A percentile compares a stretch with the other conserved stretches of the same genome.
Evolutionary conservation across 371 early-diverging fungal species (phyloP).

Genomic region (Apophysomyces elegans): DNA sequence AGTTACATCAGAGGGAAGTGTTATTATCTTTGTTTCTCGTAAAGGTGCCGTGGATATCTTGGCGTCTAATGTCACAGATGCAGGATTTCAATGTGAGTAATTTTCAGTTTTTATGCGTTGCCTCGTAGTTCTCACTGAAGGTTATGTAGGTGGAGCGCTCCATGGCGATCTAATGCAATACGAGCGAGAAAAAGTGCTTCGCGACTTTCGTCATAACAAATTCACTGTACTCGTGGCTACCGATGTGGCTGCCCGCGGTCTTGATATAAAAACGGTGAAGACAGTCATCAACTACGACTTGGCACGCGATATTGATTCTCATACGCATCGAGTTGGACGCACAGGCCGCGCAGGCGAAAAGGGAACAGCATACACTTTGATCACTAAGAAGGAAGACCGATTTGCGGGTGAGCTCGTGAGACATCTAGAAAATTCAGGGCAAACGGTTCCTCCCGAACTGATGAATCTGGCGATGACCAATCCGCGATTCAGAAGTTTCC

Average conservation of each 20-base stretch:
- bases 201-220: constrained; percentile 74
- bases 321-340: constrained; percentile 75
- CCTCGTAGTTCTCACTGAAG: constrained; percentile 6
- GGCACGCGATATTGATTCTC: constrained; percentile 79
- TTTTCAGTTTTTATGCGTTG: neutral
- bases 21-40: constrained; percentile 70
- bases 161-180: constrained; percentile 98
- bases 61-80: constrained; percentile 53
- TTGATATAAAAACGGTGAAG: constrained; percentile 79
- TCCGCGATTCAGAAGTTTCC: constrained; percentile 62
- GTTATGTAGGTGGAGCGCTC: constrained; percentile 74
- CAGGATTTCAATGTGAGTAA: constrained; percentile 60
- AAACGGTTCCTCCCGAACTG: constrained; percentile 65
- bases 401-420: constrained; percentile 82
- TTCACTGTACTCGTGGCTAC: constrained; percentile 95
- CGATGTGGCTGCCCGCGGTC: constrained; percentile 97
- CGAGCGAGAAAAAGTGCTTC: constrained; percentile 92
- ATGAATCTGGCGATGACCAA: constrained; percentile 79
- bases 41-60: constrained; percentile 68
- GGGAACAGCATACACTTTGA: constrained; percentile 73
- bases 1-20: constrained; percentile 58
- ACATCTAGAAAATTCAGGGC: constrained; percentile 72
- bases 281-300: constrained; percentile 79
- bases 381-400: constrained; percentile 75
- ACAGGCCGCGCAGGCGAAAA: constrained; percentile 79